Evolutionary conservation across 176 grass and related monocot genomes (phyloP).

Genomic region (Musa troglodytarum): DNA sequence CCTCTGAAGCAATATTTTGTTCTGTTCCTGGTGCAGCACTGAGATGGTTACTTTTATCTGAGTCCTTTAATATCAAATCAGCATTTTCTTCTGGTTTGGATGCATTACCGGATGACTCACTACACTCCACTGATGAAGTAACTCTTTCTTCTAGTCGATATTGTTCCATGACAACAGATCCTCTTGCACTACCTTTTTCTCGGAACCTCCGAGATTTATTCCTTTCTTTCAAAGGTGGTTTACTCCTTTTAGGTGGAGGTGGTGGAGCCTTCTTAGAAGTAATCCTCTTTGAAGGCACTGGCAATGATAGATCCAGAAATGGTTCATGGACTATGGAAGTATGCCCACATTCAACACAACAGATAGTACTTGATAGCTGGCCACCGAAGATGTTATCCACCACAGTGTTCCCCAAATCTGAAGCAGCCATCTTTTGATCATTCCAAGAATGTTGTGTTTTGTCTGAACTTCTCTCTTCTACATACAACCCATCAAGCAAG

Average conservation of each 20-base stretch:
- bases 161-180: conserved; percentile 34
- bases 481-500: conserved; percentile 75
- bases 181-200: conserved; percentile 25
- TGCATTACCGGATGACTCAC: conserved; percentile 50
- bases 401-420: conserved; percentile 26
- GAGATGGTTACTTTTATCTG: not conserved
- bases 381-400: conserved; percentile 77
- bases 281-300: conserved; percentile 69
- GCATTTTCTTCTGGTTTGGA: conserved; percentile 34
- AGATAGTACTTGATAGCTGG: conserved; percentile 75
- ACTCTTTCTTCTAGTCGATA: conserved; percentile 30
- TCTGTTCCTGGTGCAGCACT: not conserved
- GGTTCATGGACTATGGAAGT: conserved; percentile 74
- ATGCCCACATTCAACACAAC: conserved; percentile 64
- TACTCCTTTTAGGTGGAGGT: conserved; percentile 40
- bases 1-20: not conserved
- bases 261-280: conserved; percentile 43
- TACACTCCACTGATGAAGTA: conserved; percentile 32
- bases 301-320: conserved; percentile 83
- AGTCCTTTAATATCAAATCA: conserved; percentile 16
- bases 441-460: conserved; percentile 28
- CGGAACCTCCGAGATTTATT: conserved; percentile 43
- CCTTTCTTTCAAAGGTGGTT: conserved; percentile 42
- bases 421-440: conserved; percentile 17
- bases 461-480: conserved; percentile 51